Evolutionary conservation across 768 basidiomycete species (phyloP).

Genomic region (Mycena venus): DNA sequence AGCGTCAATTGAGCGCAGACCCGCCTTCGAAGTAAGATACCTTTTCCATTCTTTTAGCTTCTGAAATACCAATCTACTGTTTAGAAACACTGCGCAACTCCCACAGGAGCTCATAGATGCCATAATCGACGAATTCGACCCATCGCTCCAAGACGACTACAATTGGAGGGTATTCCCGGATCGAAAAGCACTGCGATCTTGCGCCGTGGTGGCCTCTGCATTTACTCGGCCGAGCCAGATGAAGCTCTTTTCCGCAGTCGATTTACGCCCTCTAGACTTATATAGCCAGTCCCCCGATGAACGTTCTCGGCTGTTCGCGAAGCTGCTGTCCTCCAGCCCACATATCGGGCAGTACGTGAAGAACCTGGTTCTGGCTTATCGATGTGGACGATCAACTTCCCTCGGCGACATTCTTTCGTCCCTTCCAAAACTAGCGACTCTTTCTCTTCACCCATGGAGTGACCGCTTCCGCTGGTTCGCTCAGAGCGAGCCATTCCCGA

Average conservation of each 20-base stretch:
- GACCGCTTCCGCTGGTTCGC: neutral
- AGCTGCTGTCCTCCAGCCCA: neutral
- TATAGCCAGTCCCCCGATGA: neutral
- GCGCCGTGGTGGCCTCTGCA: neutral
- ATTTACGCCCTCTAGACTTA: neutral
- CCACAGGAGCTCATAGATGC: slow-evolving; percentile 26
- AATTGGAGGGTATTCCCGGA: neutral
- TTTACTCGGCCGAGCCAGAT: slow-evolving; percentile 8
- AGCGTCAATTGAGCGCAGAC: neutral
- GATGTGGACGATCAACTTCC: neutral
- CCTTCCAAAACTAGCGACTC: neutral
- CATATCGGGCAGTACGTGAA: neutral
- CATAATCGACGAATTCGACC: no score
- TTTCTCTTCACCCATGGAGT: neutral
- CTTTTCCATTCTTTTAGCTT: no score
- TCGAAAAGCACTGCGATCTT: neutral
- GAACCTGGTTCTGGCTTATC: neutral
- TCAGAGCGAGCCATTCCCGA: neutral
- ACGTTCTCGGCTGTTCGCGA: neutral
- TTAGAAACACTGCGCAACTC: neutral
- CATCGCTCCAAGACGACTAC: no score
- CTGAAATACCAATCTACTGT: no score
- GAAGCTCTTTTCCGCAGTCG: neutral
- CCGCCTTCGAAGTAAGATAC: neutral
- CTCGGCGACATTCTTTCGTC: neutral